phyloP scores from a whole-genome alignment of 2,329 filamentous ascomycete genomes.

The Colletotrichum gigasporum region DNA sequence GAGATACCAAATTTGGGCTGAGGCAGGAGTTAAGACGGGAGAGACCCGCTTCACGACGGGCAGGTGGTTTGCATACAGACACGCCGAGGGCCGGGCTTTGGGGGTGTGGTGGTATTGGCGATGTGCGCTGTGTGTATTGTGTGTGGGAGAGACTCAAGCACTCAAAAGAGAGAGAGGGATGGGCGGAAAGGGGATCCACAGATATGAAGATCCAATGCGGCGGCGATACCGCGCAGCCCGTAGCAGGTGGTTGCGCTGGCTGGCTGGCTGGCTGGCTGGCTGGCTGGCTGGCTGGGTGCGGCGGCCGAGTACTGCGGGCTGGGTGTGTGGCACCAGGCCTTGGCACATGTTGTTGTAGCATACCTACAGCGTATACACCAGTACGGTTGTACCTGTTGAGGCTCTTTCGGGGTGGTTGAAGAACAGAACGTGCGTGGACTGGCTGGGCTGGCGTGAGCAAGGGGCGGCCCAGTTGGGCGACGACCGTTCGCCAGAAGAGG shows the following conservation, averaged over 20 bases:
- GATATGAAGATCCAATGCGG: slow-evolving; percentile 1
- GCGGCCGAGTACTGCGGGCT: too few species aligned
- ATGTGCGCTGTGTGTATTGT: too few species aligned
- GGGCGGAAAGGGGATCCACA: slow-evolving; percentile 8
- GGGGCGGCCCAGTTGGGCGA: slow-evolving; percentile 26
- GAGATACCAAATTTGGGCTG: slow-evolving; percentile 12
- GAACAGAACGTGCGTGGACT: slow-evolving; percentile 6
- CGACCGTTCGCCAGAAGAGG: slow-evolving; percentile 22
- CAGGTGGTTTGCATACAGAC: background rate
- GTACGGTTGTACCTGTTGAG: slow-evolving; percentile 20
- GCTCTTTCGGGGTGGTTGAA: slow-evolving; percentile 18
- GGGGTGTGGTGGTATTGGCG: background rate
- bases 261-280: background rate
- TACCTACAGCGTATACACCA: too few species aligned
- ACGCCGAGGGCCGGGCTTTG: background rate
- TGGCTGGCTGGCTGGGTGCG: too few species aligned
- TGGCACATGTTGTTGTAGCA: too few species aligned
- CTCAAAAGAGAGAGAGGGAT: too few species aligned
- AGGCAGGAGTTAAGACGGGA: slow-evolving; percentile 18
- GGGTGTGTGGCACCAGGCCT: too few species aligned
- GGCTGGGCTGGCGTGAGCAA: slow-evolving; percentile 5
- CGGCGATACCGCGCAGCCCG: slow-evolving; percentile 18
- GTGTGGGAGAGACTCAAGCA: too few species aligned
- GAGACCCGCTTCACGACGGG: slow-evolving; percentile 1
- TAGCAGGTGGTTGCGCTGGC: slow-evolving; percentile 1